These are phyloP conservation scores for Psilocybe tampanensis DNA, from an alignment of 768 basidiomycete genomes.

Conservation along the genomic window DNA sequence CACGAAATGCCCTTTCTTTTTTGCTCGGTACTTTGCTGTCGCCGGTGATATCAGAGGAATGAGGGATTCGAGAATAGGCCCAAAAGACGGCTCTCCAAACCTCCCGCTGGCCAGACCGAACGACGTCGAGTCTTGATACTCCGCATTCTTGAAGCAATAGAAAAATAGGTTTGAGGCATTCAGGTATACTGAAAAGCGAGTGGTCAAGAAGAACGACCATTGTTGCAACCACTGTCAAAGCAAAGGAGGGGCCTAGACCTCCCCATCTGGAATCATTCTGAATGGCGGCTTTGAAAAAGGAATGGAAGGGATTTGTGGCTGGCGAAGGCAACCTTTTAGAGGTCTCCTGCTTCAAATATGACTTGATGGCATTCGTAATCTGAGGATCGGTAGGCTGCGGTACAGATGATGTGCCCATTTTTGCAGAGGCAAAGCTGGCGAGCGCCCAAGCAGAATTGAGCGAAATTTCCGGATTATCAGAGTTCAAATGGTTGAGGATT, in stretches of 20 bases:
- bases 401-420: slow-evolving; percentile 20
- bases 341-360: slow-evolving; percentile 28
- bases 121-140: not conserved
- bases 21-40: slow-evolving; percentile 17
- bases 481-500: slow-evolving; percentile 32
- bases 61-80: slow-evolving; percentile 48
- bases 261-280: slow-evolving; percentile 10
- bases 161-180: slow-evolving; percentile 16
- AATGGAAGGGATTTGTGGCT: slow-evolving; percentile 1
- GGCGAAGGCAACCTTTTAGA: slow-evolving; percentile 1
- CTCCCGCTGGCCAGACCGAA: slow-evolving; percentile 14
- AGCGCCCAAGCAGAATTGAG: slow-evolving; percentile 59
- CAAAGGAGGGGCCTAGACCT: slow-evolving; percentile 13
- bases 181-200: slow-evolving; percentile 13
- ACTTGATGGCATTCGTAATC: slow-evolving; percentile 28
- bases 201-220: slow-evolving; percentile 21
- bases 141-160: slow-evolving; percentile 8
- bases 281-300: slow-evolving; percentile 12
- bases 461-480: slow-evolving; percentile 35
- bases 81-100: slow-evolving; percentile 60
- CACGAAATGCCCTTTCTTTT: slow-evolving; percentile 38
- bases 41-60: slow-evolving; percentile 8
- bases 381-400: slow-evolving; percentile 19
- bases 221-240: slow-evolving; percentile 11
- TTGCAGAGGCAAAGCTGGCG: slow-evolving; percentile 52